Conservation (phyloP, 78 protist species). For the Neovahlkampfia damariscottae region DNA sequence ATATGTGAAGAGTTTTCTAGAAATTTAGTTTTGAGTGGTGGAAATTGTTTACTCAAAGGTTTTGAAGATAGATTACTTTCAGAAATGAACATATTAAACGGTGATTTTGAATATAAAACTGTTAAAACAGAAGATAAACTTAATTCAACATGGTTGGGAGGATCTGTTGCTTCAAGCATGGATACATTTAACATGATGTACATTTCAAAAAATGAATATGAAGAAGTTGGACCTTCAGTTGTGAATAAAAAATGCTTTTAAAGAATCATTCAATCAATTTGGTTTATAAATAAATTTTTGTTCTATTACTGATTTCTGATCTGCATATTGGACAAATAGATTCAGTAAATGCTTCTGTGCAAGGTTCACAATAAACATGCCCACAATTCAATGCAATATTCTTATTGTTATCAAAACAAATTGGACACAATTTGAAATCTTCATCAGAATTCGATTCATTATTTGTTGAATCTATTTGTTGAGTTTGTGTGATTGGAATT, state of each 20-base stretch:
- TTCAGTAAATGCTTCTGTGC: no score
- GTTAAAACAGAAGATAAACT: constrained; percentile 83
- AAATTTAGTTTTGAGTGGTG: constrained; percentile 36
- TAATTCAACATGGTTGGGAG: constrained; percentile 95
- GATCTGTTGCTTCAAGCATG: constrained; percentile 83
- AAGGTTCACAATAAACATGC: no score
- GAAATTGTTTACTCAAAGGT: constrained; percentile 6
- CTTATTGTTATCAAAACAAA: no score
- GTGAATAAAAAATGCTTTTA: constrained; percentile 42
- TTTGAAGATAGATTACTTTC: constrained; percentile 17
- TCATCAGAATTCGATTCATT: no score
- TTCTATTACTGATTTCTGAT: no score
- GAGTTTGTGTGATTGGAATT: no score
- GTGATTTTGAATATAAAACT: constrained; percentile 69
- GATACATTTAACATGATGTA: constrained; percentile 34
- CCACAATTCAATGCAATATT: no score
- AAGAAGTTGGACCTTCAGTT: constrained; percentile 51
- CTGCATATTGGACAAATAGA: no score
- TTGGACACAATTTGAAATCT: no score
- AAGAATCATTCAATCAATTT: no score
- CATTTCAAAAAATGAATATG: constrained; percentile 42
- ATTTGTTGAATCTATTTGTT: no score
- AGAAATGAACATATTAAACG: constrained; percentile 71
- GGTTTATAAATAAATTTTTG: no score
- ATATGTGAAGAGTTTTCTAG: constrained; percentile 31